These are phyloP conservation scores for Aspergillus pseudoterreus DNA, from an alignment of 2,329 filamentous ascomycete genomes.

Conservation along the genomic window DNA sequence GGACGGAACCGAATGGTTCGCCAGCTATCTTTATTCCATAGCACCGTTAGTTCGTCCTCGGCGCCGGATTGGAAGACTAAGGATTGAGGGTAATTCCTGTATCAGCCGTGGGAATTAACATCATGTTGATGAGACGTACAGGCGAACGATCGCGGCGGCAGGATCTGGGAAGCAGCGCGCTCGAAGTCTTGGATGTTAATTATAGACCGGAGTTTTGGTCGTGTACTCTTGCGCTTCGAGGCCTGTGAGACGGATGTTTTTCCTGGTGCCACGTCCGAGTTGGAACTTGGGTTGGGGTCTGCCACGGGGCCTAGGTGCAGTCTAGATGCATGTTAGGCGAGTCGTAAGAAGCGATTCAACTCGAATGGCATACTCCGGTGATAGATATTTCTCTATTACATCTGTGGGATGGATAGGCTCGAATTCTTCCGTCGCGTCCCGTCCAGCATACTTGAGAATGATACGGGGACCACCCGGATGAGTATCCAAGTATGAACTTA, in stretches of 20 bases:
- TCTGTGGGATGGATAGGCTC: not conserved
- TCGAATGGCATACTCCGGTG: not conserved
- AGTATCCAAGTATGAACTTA: not conserved
- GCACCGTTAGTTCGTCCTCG: not conserved
- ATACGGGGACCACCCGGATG: constrained; percentile 1
- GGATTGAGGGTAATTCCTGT: not conserved
- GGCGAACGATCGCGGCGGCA: not conserved
- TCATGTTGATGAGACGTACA: not conserved
- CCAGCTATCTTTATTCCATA: constrained; percentile 4
- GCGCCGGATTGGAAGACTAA: not conserved
- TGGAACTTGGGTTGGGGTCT: not conserved
- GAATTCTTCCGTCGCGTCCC: constrained; percentile 1
- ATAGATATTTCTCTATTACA: not conserved
- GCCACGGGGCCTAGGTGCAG: not conserved
- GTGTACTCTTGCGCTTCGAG: not conserved
- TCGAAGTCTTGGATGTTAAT: not conserved
- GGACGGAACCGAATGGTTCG: constrained; percentile 6
- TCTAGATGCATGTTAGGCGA: not conserved
- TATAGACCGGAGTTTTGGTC: not conserved
- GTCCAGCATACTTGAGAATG: not conserved
- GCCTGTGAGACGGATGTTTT: no score
- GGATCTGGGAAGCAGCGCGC: not conserved
- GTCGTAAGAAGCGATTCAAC: not conserved
- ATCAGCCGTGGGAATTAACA: not conserved
- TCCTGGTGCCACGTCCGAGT: not conserved